Evolutionary conservation across 176 grass and related monocot genomes (phyloP).

Genomic region (Avena sativa): DNA sequence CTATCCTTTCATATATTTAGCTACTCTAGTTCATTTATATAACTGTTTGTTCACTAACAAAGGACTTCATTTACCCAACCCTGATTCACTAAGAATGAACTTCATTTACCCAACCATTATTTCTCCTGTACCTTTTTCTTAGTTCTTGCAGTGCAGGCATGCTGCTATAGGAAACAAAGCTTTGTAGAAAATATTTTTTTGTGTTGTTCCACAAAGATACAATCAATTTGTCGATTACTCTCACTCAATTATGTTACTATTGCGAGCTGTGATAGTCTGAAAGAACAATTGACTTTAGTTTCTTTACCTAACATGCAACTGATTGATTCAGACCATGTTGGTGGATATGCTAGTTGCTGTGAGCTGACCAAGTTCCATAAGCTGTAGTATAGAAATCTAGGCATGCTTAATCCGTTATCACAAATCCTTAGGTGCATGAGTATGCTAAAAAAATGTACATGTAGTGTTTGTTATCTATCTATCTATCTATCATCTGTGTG

Average conservation of each 20-base stretch:
- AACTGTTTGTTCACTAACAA: neutral
- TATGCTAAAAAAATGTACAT: neutral
- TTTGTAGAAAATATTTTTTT: neutral
- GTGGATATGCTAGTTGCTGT: neutral
- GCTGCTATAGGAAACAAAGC: constrained; percentile 2
- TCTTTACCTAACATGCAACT: constrained; percentile 5
- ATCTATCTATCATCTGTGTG: neutral
- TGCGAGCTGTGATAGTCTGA: neutral
- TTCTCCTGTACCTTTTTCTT: neutral
- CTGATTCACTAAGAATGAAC: neutral
- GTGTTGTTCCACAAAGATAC: neutral
- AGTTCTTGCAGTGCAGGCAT: neutral
- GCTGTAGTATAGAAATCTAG: neutral
- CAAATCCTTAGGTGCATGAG: neutral
- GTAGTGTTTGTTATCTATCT: neutral
- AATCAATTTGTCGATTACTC: neutral
- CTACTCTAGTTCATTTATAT: neutral
- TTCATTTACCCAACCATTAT: neutral
- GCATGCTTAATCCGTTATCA: neutral
- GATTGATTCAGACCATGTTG: neutral
- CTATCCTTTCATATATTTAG: neutral
- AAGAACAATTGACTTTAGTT: neutral
- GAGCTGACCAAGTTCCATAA: neutral
- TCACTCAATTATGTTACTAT: neutral
- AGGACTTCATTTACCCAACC: neutral